Evolutionary conservation across 192 early-diverging fungal genomes (phyloP), one percentile per base, ranked within the genome.

Genomic region (Rhizophlyctis rosea): DNA sequence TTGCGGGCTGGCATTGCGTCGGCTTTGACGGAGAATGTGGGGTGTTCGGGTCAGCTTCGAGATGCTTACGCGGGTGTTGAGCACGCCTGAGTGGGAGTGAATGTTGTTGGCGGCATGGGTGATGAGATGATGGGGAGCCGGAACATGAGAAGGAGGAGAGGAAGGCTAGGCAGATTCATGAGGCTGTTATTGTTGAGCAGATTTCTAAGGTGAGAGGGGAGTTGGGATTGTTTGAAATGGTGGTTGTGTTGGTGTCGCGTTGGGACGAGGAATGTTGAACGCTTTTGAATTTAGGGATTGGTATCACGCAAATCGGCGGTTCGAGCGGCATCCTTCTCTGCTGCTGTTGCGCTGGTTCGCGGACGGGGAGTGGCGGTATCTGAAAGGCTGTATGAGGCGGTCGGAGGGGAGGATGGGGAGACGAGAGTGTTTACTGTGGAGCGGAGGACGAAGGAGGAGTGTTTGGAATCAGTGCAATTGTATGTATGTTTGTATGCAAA

Each of bases 321-420:
- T 0, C 57, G 65, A 3, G 60, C 50, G 36, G 24, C 50, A n/a
- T 56, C 65, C 2, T 67, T 67, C 60, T 47, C 58, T 27, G 58
- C 21, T 21, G 50, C 58, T 9, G 55, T 67, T 25, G 65, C 65
- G 16, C 24, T 66, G 1, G 59, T 36, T 16, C 9, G 13, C 14
- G 34, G 64, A 14, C 39, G 32, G 29, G 56, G 48, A 28, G 44
- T 25, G 3, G 34, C 28, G 3, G 23, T 60, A 7, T 14, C 23
- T 13, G 35, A 36, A 14, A 2, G 16, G 1, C 16, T 66, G 2
- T 66, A 49, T 31, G 55, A 13, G 4, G 55, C 34, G 24, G 64
- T 66, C 28, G 35, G 48, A 16, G 31, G 18, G 34, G 48, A 4
- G 56, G 58, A 47, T 47, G 64, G 64, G 48, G 7, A 18, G 4